Percentiles rank a stretch among this genome's conserved stretches.
These are phyloP conservation scores for Cerioporus squamosus DNA, from an alignment of 1,284 basidiomycete genomes.

Conservation along the genomic window DNA sequence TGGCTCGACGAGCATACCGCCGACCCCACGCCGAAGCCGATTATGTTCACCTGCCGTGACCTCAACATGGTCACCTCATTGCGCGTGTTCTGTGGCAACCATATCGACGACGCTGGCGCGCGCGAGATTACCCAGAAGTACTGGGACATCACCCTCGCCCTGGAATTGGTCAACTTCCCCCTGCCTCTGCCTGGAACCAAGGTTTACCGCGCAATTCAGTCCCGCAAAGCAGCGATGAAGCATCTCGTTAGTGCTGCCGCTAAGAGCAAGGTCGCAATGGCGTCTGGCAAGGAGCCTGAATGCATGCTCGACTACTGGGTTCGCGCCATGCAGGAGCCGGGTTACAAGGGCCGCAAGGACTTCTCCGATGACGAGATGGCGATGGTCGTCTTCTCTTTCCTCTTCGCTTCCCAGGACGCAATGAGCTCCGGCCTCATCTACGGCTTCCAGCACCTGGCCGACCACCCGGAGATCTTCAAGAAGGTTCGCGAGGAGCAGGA, in stretches of 20 bases:
- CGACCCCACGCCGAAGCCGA: slow-evolving; percentile 58
- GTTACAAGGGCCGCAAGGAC: slow-evolving; percentile 81
- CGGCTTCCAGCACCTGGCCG: slow-evolving; percentile 95
- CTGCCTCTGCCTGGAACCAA: slow-evolving; percentile 96
- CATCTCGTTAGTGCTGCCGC: slow-evolving; percentile 85
- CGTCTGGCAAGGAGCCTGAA: slow-evolving; percentile 78
- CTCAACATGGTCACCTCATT: slow-evolving; percentile 99
- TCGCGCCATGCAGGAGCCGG: slow-evolving; percentile 70
- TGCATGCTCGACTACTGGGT: slow-evolving; percentile 97
- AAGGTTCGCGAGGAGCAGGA: slow-evolving; percentile 95
- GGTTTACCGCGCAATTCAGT: slow-evolving; percentile 93
- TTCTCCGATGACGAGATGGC: slow-evolving; percentile 96
- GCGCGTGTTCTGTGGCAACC: slow-evolving; percentile 91
- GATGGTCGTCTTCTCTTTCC: slow-evolving; percentile 95
- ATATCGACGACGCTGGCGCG: slow-evolving; percentile 83
- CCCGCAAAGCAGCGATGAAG: slow-evolving; percentile 87
- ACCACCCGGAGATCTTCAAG: slow-evolving; percentile 87
- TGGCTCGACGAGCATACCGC: slow-evolving; percentile 71
- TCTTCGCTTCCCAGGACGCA: slow-evolving; percentile 98
- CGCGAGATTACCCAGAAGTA: slow-evolving; percentile 91
- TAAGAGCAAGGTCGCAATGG: slow-evolving; percentile 86
- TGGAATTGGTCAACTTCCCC: slow-evolving; percentile 99
- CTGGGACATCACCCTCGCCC: slow-evolving; percentile 94
- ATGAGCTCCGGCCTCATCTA: slow-evolving; percentile 96
- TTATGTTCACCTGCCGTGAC: slow-evolving; percentile 92